Conservation (phyloP, 495 filamentous ascomycete genomes). For the Xylaria grammica region DNA sequence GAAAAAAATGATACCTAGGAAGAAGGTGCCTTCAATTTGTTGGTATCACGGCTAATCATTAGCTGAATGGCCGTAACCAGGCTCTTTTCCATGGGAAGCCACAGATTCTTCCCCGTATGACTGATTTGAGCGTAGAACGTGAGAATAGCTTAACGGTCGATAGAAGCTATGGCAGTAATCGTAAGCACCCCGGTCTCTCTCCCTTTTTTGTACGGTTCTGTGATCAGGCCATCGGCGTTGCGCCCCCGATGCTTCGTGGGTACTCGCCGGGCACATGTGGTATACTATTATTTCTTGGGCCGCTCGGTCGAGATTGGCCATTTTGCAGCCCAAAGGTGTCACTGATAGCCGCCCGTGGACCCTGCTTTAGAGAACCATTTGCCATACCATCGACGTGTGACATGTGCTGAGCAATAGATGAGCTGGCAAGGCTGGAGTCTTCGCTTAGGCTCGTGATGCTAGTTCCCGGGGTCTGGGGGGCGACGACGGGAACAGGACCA, state of each 20-base stretch:
- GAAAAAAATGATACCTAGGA: no score
- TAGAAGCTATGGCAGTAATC: not conserved
- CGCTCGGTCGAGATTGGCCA: conserved; percentile 27
- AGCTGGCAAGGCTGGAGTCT: conserved; percentile 35
- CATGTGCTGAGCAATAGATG: conserved; percentile 19
- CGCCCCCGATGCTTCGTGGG: conserved; percentile 44
- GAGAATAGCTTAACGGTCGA: not conserved
- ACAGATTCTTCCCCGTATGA: not conserved
- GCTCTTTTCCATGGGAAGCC: not conserved
- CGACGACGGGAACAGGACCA: conserved; percentile 22
- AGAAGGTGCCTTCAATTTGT: not conserved
- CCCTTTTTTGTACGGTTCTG: not conserved
- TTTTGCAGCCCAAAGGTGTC: conserved; percentile 10
- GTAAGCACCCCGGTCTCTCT: not conserved
- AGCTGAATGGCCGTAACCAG: not conserved
- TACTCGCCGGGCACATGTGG: conserved; percentile 65
- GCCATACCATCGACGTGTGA: conserved; percentile 14
- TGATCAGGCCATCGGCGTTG: conserved; percentile 27
- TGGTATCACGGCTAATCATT: not conserved
- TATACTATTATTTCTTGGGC: conserved; percentile 42
- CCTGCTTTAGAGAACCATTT: conserved; percentile 21
- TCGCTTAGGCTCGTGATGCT: conserved; percentile 30
- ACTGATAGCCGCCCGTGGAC: not conserved
- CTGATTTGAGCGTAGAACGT: not conserved
- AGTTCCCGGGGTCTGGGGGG: conserved; percentile 21